phyloP scores from a whole-genome alignment of 75 land plant species.

The Ceratopteris richardii region DNA sequence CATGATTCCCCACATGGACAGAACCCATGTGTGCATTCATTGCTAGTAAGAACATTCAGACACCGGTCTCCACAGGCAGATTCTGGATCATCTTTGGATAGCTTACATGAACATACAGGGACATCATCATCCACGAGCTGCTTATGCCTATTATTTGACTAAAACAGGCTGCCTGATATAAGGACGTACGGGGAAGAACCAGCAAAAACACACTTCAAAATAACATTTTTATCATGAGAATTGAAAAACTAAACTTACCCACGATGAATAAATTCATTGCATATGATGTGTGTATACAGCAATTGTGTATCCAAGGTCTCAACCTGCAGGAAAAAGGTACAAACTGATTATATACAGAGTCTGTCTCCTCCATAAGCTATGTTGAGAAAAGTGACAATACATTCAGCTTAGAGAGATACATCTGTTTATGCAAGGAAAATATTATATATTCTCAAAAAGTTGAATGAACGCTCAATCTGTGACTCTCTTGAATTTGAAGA shows the following conservation, averaged over 20 bases:
- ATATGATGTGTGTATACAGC: constrained; percentile 36
- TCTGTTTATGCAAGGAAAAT: too few species aligned
- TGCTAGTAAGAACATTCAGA: constrained; percentile 62
- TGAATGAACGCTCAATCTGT: too few species aligned
- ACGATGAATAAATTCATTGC: constrained; percentile 45
- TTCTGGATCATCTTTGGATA: constrained; percentile 30
- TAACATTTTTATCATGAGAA: background rate
- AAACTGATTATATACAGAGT: too few species aligned
- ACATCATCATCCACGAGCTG: constrained; percentile 76
- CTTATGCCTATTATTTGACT: constrained; percentile 39
- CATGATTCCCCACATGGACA: constrained; percentile 62
- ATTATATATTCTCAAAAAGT: too few species aligned
- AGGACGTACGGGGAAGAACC: background rate
- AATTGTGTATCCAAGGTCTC: constrained; percentile 5
- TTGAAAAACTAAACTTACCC: constrained; percentile 28
- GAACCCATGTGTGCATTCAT: constrained; percentile 67
- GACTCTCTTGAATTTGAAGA: too few species aligned
- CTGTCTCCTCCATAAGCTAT: too few species aligned
- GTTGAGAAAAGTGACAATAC: too few species aligned
- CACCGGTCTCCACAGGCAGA: constrained; percentile 75
- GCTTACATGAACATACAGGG: constrained; percentile 49
- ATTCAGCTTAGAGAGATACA: too few species aligned
- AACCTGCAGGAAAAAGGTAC: too few species aligned
- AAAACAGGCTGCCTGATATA: constrained; percentile 1
- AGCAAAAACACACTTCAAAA: background rate